These are phyloP conservation scores for Mucor racemosus DNA, from an alignment of 371 early-diverging fungal species.

Conservation along the genomic window DNA sequence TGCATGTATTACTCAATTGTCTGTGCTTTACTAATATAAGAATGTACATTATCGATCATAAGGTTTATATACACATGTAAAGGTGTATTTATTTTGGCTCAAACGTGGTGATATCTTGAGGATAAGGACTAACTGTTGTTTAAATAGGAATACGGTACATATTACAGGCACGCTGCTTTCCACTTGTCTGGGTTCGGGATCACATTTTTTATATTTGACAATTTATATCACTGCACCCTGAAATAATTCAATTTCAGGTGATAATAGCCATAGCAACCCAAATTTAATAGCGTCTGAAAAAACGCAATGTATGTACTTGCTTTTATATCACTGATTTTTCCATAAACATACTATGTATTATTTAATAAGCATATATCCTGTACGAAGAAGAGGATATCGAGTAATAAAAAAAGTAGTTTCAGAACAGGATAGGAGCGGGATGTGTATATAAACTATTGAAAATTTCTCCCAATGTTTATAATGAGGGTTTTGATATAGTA, in stretches of 20 bases:
- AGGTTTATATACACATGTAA: neutral
- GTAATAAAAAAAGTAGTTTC: neutral
- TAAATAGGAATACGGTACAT: neutral
- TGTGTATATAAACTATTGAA: neutral
- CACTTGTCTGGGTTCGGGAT: neutral
- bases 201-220: neutral
- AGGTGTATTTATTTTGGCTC: neutral
- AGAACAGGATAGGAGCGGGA: neutral
- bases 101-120: no score
- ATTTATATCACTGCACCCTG: neutral
- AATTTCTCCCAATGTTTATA: neutral
- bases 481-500: neutral
- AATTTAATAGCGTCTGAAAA: no score
- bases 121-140: neutral
- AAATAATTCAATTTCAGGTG: no score
- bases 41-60: constrained; percentile 1
- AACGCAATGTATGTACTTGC: no score
- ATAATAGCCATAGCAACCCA: neutral
- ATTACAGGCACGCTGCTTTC: neutral
- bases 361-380: neutral
- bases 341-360: neutral
- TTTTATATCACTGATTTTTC: neutral
- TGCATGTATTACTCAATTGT: neutral
- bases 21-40: neutral
- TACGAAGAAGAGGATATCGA: neutral